Percentiles rank a stretch among this genome's conserved stretches.
These are phyloP conservation scores for Phaeosphaeria sp. DNA, from an alignment of 2,329 filamentous ascomycete genomes.

Conservation along the genomic window DNA sequence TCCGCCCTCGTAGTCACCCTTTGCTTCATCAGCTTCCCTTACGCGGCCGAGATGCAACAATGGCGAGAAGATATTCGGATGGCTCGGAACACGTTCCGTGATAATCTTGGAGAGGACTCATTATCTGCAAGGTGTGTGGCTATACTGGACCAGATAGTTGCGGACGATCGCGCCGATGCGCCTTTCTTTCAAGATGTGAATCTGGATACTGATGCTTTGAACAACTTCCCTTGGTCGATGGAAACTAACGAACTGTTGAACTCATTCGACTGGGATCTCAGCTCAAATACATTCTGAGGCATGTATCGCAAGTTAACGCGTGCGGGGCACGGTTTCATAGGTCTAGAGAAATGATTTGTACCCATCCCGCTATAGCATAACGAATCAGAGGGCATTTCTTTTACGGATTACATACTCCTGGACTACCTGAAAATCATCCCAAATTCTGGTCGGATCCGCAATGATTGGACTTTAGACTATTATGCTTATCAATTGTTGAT, in stretches of 20 bases:
- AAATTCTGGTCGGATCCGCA: too few species aligned
- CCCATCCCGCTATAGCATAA: too few species aligned
- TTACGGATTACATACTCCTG: neutral
- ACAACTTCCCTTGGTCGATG: constrained; percentile 32
- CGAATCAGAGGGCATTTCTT: neutral
- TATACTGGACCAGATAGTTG: constrained; percentile 32
- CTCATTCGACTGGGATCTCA: constrained; percentile 34
- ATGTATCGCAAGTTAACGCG: neutral
- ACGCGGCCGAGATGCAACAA: constrained; percentile 13
- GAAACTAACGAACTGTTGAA: constrained; percentile 33
- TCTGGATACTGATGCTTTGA: constrained; percentile 26
- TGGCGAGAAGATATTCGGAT: constrained; percentile 31
- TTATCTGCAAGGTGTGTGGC: constrained; percentile 33
- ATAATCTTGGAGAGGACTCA: constrained; percentile 29
- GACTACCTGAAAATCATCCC: neutral
- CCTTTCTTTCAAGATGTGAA: constrained; percentile 23
- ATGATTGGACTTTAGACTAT: neutral
- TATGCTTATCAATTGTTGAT: constrained; percentile 19
- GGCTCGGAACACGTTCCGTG: constrained; percentile 27
- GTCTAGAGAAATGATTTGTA: too few species aligned
- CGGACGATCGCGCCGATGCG: constrained; percentile 23
- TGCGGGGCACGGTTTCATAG: too few species aligned
- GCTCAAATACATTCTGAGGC: constrained; percentile 19
- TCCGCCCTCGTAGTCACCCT: constrained; percentile 31
- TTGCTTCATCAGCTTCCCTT: constrained; percentile 33